Base-by-base conservation (phyloP, 805 yeast genomes). In the Nakazawaea pomicola region DNA sequence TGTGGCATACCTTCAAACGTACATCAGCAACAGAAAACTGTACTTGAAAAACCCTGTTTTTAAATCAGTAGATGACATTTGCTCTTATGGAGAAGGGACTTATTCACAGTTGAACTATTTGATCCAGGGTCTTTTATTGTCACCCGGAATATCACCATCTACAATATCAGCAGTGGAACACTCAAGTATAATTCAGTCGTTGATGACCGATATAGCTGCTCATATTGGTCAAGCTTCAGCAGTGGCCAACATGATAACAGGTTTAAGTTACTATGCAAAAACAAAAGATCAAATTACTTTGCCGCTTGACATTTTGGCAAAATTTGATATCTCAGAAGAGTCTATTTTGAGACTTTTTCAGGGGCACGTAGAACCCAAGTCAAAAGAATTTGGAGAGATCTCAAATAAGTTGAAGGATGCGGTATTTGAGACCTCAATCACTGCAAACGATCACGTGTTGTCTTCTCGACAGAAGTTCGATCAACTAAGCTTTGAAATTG, bases 221-320 rank as follows among this genome's bases (percentile, higher is more conserved):
- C 95, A 86, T 59, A 61, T 87, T 29, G 95, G 95, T 6, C 95
- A 87, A 57, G 85, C 93, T 1, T 74, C 82, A 0, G 80, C 89
- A 0, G 67, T 87, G 10, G 79, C 87, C 1, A 70, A 83, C 2
- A 67, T 76, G 58, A 66, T 87, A 11, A 62, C 82, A 38, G 85
- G 83, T 0, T 54, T 80, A 36, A 64, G 66, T 18, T 83, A 70
- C 57, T 80, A 77, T 56, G 80, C 84, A 0, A 55, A 59, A 16
- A 54, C 63, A 24, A 67, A 73, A 20, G 68, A 72, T 43, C 72
- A 67, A 33, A 67, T 83, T 11, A 68, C 78, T 25, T 57, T 87
- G 31, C 95, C 95, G 0, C 53, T 76, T 2, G 85, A 81, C 36
- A 41, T 74, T 11, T 65, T 84, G 73, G 65, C 78, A 1, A 61